A percentile compares a stretch with the other conserved stretches of the same genome.
These are phyloP conservation scores for Dioscorea dumetorum DNA, from an alignment of 106 monocot genomes.

Conservation along the genomic window DNA sequence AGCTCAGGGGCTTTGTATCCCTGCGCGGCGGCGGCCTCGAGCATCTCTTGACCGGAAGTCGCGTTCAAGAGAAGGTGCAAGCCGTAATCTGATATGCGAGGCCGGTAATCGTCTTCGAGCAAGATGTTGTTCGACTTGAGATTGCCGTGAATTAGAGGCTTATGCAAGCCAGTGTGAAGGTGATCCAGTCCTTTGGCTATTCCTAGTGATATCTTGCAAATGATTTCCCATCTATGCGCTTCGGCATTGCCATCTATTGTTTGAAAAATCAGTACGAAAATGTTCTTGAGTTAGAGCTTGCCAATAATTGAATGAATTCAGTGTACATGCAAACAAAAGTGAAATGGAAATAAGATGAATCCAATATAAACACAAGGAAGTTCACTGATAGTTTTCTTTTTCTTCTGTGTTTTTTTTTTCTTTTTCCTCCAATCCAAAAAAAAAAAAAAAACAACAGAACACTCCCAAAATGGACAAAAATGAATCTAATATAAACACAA, in stretches of 20 bases:
- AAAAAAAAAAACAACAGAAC: too few species aligned
- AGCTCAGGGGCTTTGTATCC: conserved; percentile 94
- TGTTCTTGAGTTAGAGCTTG: too few species aligned
- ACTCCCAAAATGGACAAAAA: too few species aligned
- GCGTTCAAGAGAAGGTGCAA: conserved; percentile 72
- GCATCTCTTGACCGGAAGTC: conserved; percentile 64
- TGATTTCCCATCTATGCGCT: conserved; percentile 68
- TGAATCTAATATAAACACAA: too few species aligned
- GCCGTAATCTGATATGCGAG: conserved; percentile 79
- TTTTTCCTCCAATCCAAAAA: too few species aligned
- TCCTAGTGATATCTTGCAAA: conserved; percentile 54
- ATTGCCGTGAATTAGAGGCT: conserved; percentile 80
- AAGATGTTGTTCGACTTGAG: conserved; percentile 81
- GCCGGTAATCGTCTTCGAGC: conserved; percentile 48
- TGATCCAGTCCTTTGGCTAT: conserved; percentile 81
- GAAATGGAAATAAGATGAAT: too few species aligned
- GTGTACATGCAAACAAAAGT: too few species aligned
- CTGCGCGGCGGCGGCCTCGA: conserved; percentile 48
- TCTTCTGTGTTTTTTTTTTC: too few species aligned
- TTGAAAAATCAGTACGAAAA: neutral
- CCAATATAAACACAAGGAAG: too few species aligned
- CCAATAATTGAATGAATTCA: too few species aligned
- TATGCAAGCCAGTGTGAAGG: conserved; percentile 60
- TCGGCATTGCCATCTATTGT: conserved; percentile 51
- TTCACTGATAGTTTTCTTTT: too few species aligned